Percentiles rank a stretch among this genome's conserved stretches.
phyloP scores from a whole-genome alignment of 768 basidiomycete species.

The Psilocybe tampanensis region DNA sequence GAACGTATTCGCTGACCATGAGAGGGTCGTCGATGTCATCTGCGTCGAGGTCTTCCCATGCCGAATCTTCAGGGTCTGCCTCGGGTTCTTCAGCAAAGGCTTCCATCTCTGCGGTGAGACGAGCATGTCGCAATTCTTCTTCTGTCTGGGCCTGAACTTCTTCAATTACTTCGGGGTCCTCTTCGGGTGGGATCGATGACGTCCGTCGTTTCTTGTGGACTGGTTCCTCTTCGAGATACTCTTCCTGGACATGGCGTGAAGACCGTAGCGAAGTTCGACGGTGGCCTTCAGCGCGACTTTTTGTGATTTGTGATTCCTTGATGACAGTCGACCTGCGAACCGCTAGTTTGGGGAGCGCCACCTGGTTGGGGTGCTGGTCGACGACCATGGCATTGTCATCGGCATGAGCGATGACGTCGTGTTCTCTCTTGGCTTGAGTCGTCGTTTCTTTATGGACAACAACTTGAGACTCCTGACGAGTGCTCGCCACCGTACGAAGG shows the following conservation, averaged over 20 bases:
- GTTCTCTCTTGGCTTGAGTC: slow-evolving; percentile 4
- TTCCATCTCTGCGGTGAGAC: slow-evolving; percentile 53
- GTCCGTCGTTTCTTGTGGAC: slow-evolving; percentile 74
- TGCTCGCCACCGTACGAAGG: slow-evolving; percentile 50
- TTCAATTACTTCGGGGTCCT: slow-evolving; percentile 35
- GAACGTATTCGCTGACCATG: slow-evolving; percentile 97
- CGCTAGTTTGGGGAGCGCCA: slow-evolving; percentile 40
- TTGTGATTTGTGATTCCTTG: slow-evolving; percentile 30
- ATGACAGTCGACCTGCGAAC: slow-evolving; percentile 39
- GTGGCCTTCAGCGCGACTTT: slow-evolving; percentile 5
- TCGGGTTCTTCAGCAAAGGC: slow-evolving; percentile 55
- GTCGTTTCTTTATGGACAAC: slow-evolving; percentile 32
- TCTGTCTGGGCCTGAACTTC: slow-evolving; percentile 43
- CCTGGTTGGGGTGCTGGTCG: slow-evolving; percentile 40
- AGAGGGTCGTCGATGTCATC: slow-evolving; percentile 91
- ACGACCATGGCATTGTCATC: slow-evolving; percentile 60
- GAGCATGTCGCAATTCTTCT: slow-evolving; percentile 45
- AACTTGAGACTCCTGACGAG: slow-evolving; percentile 36
- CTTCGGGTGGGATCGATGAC: slow-evolving; percentile 65
- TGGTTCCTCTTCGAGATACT: slow-evolving; percentile 60
- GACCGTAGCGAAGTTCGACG: slow-evolving; percentile 26
- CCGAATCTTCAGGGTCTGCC: slow-evolving; percentile 62
- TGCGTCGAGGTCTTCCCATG: slow-evolving; percentile 53
- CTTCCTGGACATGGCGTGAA: slow-evolving; percentile 31
- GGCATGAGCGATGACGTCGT: slow-evolving; percentile 22